These are phyloP conservation scores for Jacaranda copaia DNA, from an alignment of 257 asterid genomes.

Conservation along the genomic window DNA sequence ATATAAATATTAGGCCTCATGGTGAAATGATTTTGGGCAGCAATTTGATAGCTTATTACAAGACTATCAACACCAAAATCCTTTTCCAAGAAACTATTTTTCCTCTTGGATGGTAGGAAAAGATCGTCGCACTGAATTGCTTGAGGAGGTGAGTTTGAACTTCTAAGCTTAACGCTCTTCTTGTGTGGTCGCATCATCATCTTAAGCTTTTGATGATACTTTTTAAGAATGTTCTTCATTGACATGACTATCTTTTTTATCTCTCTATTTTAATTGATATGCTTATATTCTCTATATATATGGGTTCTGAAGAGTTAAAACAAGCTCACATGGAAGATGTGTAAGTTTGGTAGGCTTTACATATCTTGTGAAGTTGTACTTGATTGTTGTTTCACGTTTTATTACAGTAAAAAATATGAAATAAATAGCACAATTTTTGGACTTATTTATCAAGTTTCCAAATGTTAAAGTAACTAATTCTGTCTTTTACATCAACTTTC, in stretches of 20 bases:
- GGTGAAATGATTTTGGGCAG: slow-evolving; percentile 40
- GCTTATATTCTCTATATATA: not conserved
- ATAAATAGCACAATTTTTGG: not conserved
- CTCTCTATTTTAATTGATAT: not conserved
- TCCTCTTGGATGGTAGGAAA: slow-evolving; percentile 31
- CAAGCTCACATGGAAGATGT: slow-evolving; percentile 19
- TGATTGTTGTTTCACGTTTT: slow-evolving; percentile 26
- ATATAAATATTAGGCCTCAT: slow-evolving; percentile 41
- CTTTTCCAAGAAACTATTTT: not conserved
- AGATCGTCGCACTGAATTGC: slow-evolving; percentile 44
- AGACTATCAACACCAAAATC: slow-evolving; percentile 3
- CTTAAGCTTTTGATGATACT: slow-evolving; percentile 26
- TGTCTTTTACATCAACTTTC: slow-evolving; percentile 26
- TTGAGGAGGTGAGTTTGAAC: slow-evolving; percentile 9
- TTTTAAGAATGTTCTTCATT: slow-evolving; percentile 14
- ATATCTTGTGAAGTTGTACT: not conserved
- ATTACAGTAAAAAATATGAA: slow-evolving; percentile 26
- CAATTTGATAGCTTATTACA: slow-evolving; percentile 27
- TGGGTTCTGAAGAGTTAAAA: not conserved
- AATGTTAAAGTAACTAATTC: slow-evolving; percentile 30
- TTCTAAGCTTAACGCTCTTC: not conserved
- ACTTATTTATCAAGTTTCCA: not conserved
- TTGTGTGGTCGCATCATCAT: not conserved
- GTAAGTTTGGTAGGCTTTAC: not conserved
- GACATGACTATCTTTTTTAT: slow-evolving; percentile 4